phyloP scores from a whole-genome alignment of 768 basidiomycete genomes.

The Trametes punicea region DNA sequence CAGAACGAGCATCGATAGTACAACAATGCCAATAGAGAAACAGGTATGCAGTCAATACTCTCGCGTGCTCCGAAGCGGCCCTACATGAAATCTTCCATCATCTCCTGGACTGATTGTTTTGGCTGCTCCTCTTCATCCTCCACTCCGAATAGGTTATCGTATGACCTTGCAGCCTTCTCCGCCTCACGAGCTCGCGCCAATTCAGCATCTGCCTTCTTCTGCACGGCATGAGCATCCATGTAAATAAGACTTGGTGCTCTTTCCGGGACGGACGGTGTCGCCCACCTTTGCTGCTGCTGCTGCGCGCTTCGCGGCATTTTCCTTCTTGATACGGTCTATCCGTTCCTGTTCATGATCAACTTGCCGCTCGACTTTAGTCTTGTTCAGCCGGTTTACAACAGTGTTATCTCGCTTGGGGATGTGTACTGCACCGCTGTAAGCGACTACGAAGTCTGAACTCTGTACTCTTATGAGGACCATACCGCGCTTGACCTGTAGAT shows the following conservation, averaged over 20 bases:
- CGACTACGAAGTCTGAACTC: not conserved
- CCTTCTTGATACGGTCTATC: conserved; percentile 75
- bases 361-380: conserved; percentile 80
- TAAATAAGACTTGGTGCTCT: too few species aligned
- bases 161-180: conserved; percentile 85
- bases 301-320: conserved; percentile 59
- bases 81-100: conserved; percentile 89
- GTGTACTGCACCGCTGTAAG: conserved; percentile 50
- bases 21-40: too few species aligned
- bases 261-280: not conserved
- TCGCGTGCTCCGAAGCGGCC: too few species aligned
- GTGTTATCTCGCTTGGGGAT: conserved; percentile 78
- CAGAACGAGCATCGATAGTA: too few species aligned
- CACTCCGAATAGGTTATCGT: conserved; percentile 73
- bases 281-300: conserved; percentile 66
- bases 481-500: conserved; percentile 78
- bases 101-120: conserved; percentile 62
- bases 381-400: conserved; percentile 90
- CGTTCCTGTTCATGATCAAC: conserved; percentile 92
- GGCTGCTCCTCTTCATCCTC: conserved; percentile 48
- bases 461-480: not conserved
- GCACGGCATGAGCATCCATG: not conserved
- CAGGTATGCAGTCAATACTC: too few species aligned
- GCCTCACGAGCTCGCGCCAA: conserved; percentile 74
- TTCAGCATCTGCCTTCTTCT: conserved; percentile 81